These are phyloP conservation scores for Phaeosphaeria sp. DNA, from an alignment of 2,329 filamentous ascomycete species.

Conservation along the genomic window DNA sequence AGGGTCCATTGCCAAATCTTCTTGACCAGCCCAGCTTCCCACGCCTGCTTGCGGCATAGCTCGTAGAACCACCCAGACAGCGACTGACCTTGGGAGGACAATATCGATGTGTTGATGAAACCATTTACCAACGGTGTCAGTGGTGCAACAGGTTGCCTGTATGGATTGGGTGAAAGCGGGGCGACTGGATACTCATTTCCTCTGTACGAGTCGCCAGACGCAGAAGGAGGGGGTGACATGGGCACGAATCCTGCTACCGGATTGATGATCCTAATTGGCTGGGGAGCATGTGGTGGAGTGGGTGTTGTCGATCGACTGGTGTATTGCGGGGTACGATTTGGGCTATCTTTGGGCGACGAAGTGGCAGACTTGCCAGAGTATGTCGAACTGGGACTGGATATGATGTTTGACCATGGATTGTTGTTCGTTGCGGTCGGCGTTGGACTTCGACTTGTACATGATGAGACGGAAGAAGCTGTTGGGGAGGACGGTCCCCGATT, in stretches of 20 bases:
- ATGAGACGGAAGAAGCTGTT: constrained; percentile 49
- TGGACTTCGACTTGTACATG: constrained; percentile 45
- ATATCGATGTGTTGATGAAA: constrained; percentile 44
- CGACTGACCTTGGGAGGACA: constrained; percentile 46
- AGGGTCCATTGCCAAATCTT: constrained; percentile 51
- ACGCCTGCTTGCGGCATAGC: constrained; percentile 44
- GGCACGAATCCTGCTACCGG: constrained; percentile 43
- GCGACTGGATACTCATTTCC: constrained; percentile 38
- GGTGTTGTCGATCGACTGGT: constrained; percentile 48
- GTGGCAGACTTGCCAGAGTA: constrained; percentile 38
- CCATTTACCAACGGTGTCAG: constrained; percentile 44
- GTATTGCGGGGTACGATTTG: constrained; percentile 46
- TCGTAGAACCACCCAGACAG: constrained; percentile 48
- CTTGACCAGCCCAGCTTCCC: constrained; percentile 42
- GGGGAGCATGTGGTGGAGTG: constrained; percentile 48
- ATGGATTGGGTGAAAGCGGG: constrained; percentile 44
- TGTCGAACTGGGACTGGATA: constrained; percentile 39
- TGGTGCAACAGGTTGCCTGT: constrained; percentile 36
- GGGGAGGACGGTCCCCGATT: constrained; percentile 45
- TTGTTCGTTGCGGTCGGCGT: constrained; percentile 47
- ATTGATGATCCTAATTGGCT: constrained; percentile 44
- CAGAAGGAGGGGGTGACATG: constrained; percentile 39
- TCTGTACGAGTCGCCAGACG: constrained; percentile 39
- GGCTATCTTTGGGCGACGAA: constrained; percentile 45
- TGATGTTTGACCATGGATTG: constrained; percentile 48